Conservation (phyloP, 2,329 filamentous ascomycete species). For the Aspergillus piperis region DNA sequence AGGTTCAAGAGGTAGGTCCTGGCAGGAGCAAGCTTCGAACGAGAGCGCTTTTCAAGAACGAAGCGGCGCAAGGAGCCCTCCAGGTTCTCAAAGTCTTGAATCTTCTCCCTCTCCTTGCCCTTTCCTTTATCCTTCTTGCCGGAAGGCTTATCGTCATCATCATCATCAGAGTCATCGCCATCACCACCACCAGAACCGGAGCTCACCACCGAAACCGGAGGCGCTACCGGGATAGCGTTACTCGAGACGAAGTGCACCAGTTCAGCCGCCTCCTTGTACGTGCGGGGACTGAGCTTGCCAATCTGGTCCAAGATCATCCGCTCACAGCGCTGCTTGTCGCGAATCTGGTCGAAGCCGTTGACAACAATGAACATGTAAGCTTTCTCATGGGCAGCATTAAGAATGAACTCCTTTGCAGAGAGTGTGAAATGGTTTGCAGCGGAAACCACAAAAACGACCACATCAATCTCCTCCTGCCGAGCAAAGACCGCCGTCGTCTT, state of each 20-base stretch:
- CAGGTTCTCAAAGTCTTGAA: conserved; percentile 84
- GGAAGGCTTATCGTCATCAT: conserved; percentile 58
- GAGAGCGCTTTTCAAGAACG: conserved; percentile 90
- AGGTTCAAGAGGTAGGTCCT: conserved; percentile 95
- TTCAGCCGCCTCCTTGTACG: conserved; percentile 87
- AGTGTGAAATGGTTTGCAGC: conserved; percentile 97
- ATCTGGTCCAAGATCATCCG: conserved; percentile 94
- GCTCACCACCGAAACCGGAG: conserved; percentile 55
- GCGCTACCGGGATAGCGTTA: conserved; percentile 80
- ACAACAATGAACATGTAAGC: conserved; percentile 99
- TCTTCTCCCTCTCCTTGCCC: conserved; percentile 84
- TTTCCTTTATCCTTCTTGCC: conserved; percentile 74
- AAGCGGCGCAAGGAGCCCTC: conserved; percentile 89
- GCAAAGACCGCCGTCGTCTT: conserved; percentile 98
- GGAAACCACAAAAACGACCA: conserved; percentile 97
- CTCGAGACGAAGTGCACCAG: conserved; percentile 98
- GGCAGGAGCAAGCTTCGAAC: conserved; percentile 92
- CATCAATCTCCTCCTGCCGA: conserved; percentile 96
- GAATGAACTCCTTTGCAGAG: conserved; percentile 96
- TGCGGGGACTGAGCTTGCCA: conserved; percentile 80
- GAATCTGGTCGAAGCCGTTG: conserved; percentile 93
- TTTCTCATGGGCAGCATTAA: conserved; percentile 92
- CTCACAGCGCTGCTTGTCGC: conserved; percentile 86
- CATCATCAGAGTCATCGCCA: conserved; percentile 57
- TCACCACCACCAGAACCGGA: conserved; percentile 55